Conservation (phyloP, 2,329 filamentous ascomycete genomes). For the Stagonosporopsis vannaccii region DNA sequence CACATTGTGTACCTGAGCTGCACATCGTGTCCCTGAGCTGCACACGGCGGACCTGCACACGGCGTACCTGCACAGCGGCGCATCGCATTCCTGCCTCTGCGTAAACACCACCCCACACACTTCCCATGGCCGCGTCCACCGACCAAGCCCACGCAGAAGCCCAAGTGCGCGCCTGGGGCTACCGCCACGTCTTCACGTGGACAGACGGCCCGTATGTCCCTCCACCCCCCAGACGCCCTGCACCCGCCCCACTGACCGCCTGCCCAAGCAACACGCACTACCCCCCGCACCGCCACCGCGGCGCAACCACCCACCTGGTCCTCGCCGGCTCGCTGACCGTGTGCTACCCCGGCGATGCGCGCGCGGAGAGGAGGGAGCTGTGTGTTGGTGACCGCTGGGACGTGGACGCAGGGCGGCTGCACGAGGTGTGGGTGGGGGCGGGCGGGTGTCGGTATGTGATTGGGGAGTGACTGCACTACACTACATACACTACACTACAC, state of each 20-base stretch:
- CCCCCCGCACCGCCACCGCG: conserved; percentile 69
- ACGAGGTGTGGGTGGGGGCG: conserved; percentile 74
- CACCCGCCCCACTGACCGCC: not conserved
- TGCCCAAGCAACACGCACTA: conserved; percentile 65
- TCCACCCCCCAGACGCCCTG: not conserved
- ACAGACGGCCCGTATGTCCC: conserved; percentile 69
- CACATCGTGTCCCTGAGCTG: too few species aligned
- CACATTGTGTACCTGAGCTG: too few species aligned
- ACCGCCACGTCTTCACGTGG: conserved; percentile 74
- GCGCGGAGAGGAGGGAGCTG: conserved; percentile 54
- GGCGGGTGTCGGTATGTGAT: conserved; percentile 74
- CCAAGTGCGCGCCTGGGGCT: conserved; percentile 74
- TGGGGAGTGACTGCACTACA: conserved; percentile 62
- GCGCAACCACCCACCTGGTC: conserved; percentile 74
- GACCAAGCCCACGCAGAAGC: conserved; percentile 67
- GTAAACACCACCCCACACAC: too few species aligned
- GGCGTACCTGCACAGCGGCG: too few species aligned
- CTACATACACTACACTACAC: too few species aligned
- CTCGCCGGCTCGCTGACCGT: conserved; percentile 70
- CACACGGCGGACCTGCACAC: too few species aligned
- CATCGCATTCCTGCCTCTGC: too few species aligned
- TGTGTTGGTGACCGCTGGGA: conserved; percentile 69
- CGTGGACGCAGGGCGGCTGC: conserved; percentile 68
- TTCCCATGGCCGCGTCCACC: conserved; percentile 53
- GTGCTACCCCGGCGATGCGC: conserved; percentile 69